phyloP scores from a whole-genome alignment of 192 early-diverging fungal species.

The Coemansia sp. region DNA sequence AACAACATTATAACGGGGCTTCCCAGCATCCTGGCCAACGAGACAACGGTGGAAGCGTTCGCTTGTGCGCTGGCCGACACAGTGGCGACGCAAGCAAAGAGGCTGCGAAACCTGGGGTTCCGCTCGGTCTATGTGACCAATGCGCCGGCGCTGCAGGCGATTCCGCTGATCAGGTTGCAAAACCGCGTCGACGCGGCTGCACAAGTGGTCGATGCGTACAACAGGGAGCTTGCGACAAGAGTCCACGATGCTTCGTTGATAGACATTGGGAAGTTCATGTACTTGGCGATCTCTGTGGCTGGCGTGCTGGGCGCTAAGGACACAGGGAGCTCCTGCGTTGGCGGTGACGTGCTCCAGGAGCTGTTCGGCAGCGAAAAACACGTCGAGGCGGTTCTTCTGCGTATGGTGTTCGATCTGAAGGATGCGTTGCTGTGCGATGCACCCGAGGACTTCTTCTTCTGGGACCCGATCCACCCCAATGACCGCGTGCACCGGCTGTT shows the following conservation, averaged over 20 bases:
- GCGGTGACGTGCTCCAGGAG: constrained; percentile 8
- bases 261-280: constrained; percentile 17
- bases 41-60: not conserved
- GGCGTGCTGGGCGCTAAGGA: constrained; percentile 9
- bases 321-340: constrained; percentile 18
- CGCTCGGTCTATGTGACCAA: constrained; percentile 17
- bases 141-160: constrained; percentile 10
- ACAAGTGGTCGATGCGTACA: constrained; percentile 13
- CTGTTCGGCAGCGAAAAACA: constrained; percentile 1
- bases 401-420: not conserved
- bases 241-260: not conserved
- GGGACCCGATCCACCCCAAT: constrained; percentile 31
- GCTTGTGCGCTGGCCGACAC: constrained; percentile 6
- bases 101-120: constrained; percentile 11
- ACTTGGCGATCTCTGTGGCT: constrained; percentile 4
- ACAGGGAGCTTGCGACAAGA: constrained; percentile 6
- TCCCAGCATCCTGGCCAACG: not conserved
- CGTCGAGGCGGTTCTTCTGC: not conserved
- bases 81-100: constrained; percentile 10
- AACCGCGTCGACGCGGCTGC: not conserved
- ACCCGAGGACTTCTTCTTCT: constrained; percentile 16
- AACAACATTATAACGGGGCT: constrained; percentile 18
- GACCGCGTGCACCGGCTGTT: constrained; percentile 30
- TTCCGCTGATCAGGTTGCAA: constrained; percentile 13
- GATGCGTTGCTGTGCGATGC: constrained; percentile 6